Percentiles rank a stretch among this genome's conserved stretches.
phyloP scores from a whole-genome alignment of 495 filamentous ascomycete genomes.

The Filosporella fistucella region DNA sequence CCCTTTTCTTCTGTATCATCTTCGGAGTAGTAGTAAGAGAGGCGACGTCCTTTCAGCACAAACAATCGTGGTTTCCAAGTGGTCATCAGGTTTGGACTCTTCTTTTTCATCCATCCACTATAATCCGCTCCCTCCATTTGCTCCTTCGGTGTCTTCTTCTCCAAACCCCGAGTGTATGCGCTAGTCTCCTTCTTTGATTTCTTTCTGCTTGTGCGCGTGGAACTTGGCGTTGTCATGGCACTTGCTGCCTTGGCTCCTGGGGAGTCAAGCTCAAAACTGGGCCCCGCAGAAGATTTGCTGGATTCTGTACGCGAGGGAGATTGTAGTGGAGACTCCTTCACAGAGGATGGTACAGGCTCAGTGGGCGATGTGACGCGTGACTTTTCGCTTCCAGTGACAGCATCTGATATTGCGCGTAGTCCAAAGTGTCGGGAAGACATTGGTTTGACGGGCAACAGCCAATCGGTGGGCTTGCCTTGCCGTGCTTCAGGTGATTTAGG shows the following conservation, averaged over 20 bases:
- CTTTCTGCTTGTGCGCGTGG: constrained; percentile 12
- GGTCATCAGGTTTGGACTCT: constrained; percentile 88
- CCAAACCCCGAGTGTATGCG: constrained; percentile 83
- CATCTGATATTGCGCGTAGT: constrained; percentile 77
- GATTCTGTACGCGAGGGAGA: constrained; percentile 74
- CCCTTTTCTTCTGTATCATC: constrained; percentile 88
- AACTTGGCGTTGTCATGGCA: constrained; percentile 37
- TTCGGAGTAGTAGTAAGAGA: constrained; percentile 96
- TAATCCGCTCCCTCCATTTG: constrained; percentile 88
- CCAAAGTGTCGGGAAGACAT: constrained; percentile 50
- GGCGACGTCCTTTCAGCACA: constrained; percentile 80
- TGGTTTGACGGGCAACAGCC: constrained; percentile 48
- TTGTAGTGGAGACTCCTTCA: constrained; percentile 62
- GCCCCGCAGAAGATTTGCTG: constrained; percentile 78
- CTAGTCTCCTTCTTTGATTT: constrained; percentile 93
- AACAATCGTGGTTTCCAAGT: constrained; percentile 97
- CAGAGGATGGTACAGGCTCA: constrained; percentile 39
- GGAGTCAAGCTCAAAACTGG: constrained; percentile 75
- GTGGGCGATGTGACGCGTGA: constrained; percentile 46
- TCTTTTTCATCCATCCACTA: constrained; percentile 99
- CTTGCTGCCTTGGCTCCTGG: constrained; percentile 57
- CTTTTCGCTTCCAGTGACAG: constrained; percentile 59
- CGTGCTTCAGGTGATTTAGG: constrained; percentile 40
- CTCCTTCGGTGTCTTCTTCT: constrained; percentile 76
- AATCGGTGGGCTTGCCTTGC: constrained; percentile 43